These are phyloP conservation scores for Coniochaeta sp. DNA, from an alignment of 2,329 filamentous ascomycete species.

Conservation along the genomic window DNA sequence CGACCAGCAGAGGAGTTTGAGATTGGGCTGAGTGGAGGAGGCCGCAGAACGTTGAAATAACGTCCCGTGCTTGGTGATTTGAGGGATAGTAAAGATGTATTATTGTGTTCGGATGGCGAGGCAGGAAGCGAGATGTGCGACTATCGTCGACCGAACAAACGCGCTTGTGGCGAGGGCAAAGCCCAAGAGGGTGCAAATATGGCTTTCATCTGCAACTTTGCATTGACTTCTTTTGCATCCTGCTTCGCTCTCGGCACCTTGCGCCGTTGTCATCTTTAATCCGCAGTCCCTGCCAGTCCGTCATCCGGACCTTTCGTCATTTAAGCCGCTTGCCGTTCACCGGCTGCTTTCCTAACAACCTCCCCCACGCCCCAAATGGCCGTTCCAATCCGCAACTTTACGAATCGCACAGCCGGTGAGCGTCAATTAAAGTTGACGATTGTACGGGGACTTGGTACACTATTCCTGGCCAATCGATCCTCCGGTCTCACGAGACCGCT, in stretches of 20 bases:
- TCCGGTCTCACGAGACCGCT: background rate
- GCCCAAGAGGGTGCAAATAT: background rate
- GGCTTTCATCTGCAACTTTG: background rate
- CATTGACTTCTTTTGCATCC: background rate
- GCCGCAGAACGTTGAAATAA: background rate
- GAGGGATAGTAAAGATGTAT: background rate
- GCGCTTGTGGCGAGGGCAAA: background rate
- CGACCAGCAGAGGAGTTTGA: background rate
- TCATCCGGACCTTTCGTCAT: background rate
- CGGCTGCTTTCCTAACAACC: background rate
- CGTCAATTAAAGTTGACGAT: background rate
- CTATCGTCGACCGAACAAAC: background rate
- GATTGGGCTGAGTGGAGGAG: background rate
- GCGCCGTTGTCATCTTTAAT: background rate
- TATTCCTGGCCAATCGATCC: background rate
- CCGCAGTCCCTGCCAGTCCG: background rate
- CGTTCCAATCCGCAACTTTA: background rate
- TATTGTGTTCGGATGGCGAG: background rate
- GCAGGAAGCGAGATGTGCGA: background rate
- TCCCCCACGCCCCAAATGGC: background rate
- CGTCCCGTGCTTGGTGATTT: background rate
- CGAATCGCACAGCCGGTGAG: background rate
- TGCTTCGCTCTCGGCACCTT: background rate
- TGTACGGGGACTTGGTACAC: background rate
- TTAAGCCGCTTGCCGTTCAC: background rate